Conservation (phyloP, 352 stramenopile species). For the Globisporangium nunn region DNA sequence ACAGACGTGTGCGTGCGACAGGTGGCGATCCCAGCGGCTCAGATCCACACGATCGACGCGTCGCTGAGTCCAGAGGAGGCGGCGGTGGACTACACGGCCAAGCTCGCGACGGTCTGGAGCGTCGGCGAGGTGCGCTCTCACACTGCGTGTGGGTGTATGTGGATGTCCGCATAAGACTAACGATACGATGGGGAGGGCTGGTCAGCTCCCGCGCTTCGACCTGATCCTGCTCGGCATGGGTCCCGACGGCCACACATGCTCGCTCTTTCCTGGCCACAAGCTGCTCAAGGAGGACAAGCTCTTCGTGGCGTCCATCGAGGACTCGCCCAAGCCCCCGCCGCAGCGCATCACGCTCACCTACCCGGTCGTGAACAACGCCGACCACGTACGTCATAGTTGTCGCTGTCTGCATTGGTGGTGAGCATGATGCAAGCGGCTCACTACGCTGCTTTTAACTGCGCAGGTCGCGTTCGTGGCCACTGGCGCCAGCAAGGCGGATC, state of each 20-base stretch:
- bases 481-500: constrained; percentile 80
- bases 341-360: constrained; percentile 97
- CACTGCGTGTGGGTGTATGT: background rate
- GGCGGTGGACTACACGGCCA: constrained; percentile 65
- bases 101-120: constrained; percentile 60
- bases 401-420: constrained; percentile 3
- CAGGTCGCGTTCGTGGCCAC: constrained; percentile 90
- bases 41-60: constrained; percentile 93
- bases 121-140: constrained; percentile 24
- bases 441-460: background rate
- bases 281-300: constrained; percentile 83
- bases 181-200: background rate
- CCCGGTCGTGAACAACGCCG: constrained; percentile 90
- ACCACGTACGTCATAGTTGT: constrained; percentile 34
- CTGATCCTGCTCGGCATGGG: constrained; percentile 96
- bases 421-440: background rate
- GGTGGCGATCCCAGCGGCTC: constrained; percentile 59
- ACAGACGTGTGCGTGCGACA: constrained; percentile 2
- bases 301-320: constrained; percentile 91
- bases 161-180: background rate
- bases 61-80: constrained; percentile 48
- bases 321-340: constrained; percentile 97
- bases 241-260: constrained; percentile 97
- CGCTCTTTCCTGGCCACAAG: constrained; percentile 93
- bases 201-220: constrained; percentile 88